Percentiles rank a stretch among this genome's conserved stretches.
These are phyloP conservation scores for Stephania cephalantha DNA, from an alignment of 164 flowering plant genomes.

Conservation along the genomic window DNA sequence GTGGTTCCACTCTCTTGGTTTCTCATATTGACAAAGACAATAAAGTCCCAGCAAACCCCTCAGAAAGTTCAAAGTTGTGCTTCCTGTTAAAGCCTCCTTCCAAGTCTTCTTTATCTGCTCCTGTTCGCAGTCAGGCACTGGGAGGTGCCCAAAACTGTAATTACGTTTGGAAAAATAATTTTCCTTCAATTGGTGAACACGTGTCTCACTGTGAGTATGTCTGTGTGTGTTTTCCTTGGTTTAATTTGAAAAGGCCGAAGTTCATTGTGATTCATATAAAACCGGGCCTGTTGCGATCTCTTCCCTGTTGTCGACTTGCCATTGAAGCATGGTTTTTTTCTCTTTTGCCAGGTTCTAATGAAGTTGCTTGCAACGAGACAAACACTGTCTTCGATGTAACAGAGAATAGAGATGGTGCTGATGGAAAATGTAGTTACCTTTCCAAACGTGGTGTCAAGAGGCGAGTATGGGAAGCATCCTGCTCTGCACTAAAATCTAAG, in stretches of 20 bases:
- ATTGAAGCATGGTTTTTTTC: neutral
- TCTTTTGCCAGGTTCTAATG: conserved; percentile 18
- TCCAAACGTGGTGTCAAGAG: conserved; percentile 38
- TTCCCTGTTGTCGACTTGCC: neutral
- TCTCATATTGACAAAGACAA: conserved; percentile 49
- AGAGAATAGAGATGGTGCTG: conserved; percentile 16
- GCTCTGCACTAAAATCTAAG: conserved; percentile 70
- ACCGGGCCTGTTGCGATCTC: neutral
- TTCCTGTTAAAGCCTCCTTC: conserved; percentile 18
- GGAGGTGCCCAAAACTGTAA: conserved; percentile 10
- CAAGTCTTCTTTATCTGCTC: conserved; percentile 17
- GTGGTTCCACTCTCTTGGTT: conserved; percentile 85
- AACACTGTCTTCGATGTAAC: conserved; percentile 9
- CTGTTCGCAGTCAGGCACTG: conserved; percentile 15
- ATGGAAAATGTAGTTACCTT: conserved; percentile 32
- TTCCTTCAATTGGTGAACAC: conserved; percentile 12
- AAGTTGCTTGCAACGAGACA: conserved; percentile 12
- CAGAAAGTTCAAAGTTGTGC: conserved; percentile 17
- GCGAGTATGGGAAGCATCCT: conserved; percentile 64
- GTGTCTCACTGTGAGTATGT: conserved; percentile 16
- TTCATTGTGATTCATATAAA: neutral
- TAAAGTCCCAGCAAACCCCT: conserved; percentile 17
- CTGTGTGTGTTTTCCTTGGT: neutral
- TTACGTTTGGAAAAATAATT: conserved; percentile 9
- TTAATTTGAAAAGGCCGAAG: neutral